A percentile compares a stretch with the other conserved stretches of the same genome.
These are phyloP conservation scores for Diddensiella transvaalensis DNA, from an alignment of 805 yeast genomes.

Conservation along the genomic window DNA sequence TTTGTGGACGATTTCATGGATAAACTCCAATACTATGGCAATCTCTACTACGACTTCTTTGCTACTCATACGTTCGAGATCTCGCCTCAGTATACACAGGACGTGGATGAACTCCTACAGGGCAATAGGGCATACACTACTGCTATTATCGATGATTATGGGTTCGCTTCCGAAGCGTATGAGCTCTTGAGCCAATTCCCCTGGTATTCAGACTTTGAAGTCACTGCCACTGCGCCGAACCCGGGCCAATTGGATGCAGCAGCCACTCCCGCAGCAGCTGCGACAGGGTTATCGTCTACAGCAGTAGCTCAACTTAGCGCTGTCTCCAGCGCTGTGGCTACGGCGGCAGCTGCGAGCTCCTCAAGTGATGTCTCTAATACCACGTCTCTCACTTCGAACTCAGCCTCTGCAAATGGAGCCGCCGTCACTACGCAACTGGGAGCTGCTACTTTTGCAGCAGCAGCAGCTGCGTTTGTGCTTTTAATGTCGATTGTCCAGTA, in stretches of 20 bases:
- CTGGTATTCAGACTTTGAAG: slow-evolving; percentile 14
- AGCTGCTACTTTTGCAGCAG: too few relatives aligned
- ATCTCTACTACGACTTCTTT: slow-evolving; percentile 11
- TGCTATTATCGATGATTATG: slow-evolving; percentile 8
- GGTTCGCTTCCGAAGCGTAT: slow-evolving; percentile 15
- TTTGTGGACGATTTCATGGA: slow-evolving; percentile 10
- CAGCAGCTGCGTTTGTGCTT: too few relatives aligned
- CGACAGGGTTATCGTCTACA: slow-evolving; percentile 1
- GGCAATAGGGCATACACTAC: slow-evolving; percentile 13
- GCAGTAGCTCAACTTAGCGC: background rate
- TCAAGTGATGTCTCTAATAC: background rate
- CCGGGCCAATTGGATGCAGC: background rate
- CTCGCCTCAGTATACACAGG: slow-evolving; percentile 11
- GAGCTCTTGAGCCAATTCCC: slow-evolving; percentile 17
- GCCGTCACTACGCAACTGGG: too few relatives aligned
- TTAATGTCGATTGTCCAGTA: too few relatives aligned
- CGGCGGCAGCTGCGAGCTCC: slow-evolving; percentile 2
- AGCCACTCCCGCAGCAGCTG: background rate
- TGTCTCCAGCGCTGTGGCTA: background rate
- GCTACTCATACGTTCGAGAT: slow-evolving; percentile 15
- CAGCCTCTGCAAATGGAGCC: too few relatives aligned
- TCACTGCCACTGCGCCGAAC: slow-evolving; percentile 10
- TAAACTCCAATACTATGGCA: slow-evolving; percentile 4
- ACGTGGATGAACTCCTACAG: slow-evolving; percentile 12
- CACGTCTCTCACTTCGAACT: background rate